Conservation (phyloP, 2,329 filamentous ascomycete species). For the Fusarium sp. region DNA sequence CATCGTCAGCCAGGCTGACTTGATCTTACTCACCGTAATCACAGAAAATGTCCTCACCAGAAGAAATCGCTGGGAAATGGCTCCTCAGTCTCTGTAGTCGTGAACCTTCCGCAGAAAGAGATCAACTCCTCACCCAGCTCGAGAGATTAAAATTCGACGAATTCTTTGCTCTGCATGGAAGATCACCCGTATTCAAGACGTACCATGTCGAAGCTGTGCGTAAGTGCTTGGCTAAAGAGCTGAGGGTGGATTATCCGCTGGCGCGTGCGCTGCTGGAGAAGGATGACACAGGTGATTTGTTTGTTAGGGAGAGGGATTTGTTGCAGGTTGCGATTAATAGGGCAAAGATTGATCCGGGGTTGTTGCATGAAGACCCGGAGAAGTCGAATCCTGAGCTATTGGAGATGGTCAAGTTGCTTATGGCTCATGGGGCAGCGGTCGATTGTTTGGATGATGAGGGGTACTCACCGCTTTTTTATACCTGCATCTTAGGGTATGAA, state of each 20-base stretch:
- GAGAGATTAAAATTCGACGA: slow-evolving; percentile 17
- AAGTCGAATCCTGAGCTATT: slow-evolving; percentile 14
- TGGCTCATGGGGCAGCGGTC: not conserved
- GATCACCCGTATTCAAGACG: not conserved
- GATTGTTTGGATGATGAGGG: not conserved
- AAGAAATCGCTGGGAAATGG: slow-evolving; percentile 11
- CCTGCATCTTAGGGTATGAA: slow-evolving; percentile 6
- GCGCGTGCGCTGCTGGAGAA: not conserved
- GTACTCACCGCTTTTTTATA: slow-evolving; percentile 5
- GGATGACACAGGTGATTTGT: not conserved
- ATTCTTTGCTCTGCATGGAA: not conserved
- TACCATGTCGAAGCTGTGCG: slow-evolving; percentile 7
- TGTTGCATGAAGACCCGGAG: not conserved
- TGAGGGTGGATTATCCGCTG: not conserved
- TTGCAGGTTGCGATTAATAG: slow-evolving; percentile 2
- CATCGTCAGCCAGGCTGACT: not conserved
- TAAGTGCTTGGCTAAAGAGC: not conserved
- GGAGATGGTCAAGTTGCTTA: not conserved
- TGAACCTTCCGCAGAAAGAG: not conserved
- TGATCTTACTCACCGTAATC: not conserved
- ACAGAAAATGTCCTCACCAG: not conserved
- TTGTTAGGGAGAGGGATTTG: not conserved
- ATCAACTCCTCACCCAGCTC: not conserved
- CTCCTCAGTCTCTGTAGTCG: slow-evolving; percentile 1
- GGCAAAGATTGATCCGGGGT: not conserved